Conservation (phyloP, 2,329 filamentous ascomycete species). For the Neofusicoccum laricinum region DNA sequence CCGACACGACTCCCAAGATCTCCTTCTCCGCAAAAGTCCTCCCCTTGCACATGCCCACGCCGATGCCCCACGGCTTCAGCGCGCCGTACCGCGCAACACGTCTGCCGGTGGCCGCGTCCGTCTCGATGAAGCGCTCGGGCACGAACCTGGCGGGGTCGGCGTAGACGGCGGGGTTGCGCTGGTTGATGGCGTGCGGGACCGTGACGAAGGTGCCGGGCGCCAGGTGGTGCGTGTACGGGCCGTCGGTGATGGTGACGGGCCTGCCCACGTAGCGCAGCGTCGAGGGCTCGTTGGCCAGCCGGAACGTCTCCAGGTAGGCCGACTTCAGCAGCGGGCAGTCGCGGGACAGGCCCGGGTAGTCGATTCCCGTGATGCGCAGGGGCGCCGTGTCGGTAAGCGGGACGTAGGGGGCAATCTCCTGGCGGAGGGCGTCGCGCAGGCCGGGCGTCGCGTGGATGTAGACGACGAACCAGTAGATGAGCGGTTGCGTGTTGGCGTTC, state of each 20-base stretch:
- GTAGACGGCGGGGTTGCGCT: conserved; percentile 15
- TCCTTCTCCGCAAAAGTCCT: conserved; percentile 49
- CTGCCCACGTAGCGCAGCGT: conserved; percentile 21
- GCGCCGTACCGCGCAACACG: conserved; percentile 17
- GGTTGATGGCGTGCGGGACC: conserved; percentile 5
- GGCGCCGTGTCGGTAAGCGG: conserved; percentile 20
- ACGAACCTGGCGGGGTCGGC: conserved; percentile 12
- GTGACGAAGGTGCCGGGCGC: conserved; percentile 5
- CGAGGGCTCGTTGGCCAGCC: conserved; percentile 26
- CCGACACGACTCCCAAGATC: conserved; percentile 50
- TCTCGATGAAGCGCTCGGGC: conserved; percentile 18
- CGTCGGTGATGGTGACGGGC: conserved; percentile 33
- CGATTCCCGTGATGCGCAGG: background rate
- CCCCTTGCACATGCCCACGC: conserved; percentile 50
- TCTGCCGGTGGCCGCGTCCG: conserved; percentile 10
- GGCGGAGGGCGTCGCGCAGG: conserved; percentile 28
- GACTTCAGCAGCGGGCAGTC: conserved; percentile 37
- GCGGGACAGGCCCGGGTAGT: conserved; percentile 8
- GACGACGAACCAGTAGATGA: conserved; percentile 42
- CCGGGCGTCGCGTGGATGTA: conserved; percentile 27
- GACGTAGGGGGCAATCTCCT: conserved; percentile 32
- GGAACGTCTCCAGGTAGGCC: conserved; percentile 36
- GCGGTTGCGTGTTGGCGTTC: conserved; percentile 48
- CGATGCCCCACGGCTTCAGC: conserved; percentile 30
- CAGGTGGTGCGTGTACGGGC: conserved; percentile 18